Percentiles rank a stretch among this genome's conserved stretches.
phyloP scores from a whole-genome alignment of 1,284 basidiomycete species.

The Microbotryomycetes sp. region DNA sequence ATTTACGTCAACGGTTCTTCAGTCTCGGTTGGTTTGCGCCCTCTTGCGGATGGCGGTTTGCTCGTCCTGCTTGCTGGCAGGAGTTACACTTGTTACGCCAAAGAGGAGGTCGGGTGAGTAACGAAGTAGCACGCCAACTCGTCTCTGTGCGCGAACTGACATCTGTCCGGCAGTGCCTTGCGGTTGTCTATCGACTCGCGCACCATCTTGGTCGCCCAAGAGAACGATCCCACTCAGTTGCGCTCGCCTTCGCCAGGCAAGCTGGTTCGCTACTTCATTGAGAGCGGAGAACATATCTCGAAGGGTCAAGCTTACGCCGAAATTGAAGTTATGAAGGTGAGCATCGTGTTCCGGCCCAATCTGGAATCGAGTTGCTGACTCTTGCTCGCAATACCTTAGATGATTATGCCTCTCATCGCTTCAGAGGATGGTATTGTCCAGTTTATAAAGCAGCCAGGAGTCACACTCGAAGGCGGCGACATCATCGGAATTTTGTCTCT shows the following conservation, averaged over 20 bases:
- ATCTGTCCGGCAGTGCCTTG: slow-evolving; percentile 53
- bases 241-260: slow-evolving; percentile 96
- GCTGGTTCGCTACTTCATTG: slow-evolving; percentile 88
- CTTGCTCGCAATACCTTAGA: slow-evolving; percentile 43
- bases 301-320: slow-evolving; percentile 97
- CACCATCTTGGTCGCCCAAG: slow-evolving; percentile 97
- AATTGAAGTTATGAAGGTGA: slow-evolving; percentile 95
- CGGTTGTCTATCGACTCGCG: slow-evolving; percentile 92
- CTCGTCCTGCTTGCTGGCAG: slow-evolving; percentile 85
- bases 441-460: slow-evolving; percentile 96
- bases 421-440: slow-evolving; percentile 92
- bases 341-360: not conserved
- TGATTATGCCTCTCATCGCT: slow-evolving; percentile 98
- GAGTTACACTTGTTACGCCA: slow-evolving; percentile 97
- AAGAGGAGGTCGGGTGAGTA: slow-evolving; percentile 75
- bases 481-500: slow-evolving; percentile 95
- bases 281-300: slow-evolving; percentile 93
- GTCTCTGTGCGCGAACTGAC: not conserved
- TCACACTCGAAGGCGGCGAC: slow-evolving; percentile 93
- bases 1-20: slow-evolving; percentile 93
- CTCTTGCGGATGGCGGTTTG: slow-evolving; percentile 90
- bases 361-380: too few species aligned
- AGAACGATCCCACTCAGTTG: slow-evolving; percentile 97
- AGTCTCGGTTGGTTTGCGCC: slow-evolving; percentile 80
- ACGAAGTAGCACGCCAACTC: not conserved